Conservation (phyloP, 2,329 filamentous ascomycete species). For the Fusarium abutilonis region DNA sequence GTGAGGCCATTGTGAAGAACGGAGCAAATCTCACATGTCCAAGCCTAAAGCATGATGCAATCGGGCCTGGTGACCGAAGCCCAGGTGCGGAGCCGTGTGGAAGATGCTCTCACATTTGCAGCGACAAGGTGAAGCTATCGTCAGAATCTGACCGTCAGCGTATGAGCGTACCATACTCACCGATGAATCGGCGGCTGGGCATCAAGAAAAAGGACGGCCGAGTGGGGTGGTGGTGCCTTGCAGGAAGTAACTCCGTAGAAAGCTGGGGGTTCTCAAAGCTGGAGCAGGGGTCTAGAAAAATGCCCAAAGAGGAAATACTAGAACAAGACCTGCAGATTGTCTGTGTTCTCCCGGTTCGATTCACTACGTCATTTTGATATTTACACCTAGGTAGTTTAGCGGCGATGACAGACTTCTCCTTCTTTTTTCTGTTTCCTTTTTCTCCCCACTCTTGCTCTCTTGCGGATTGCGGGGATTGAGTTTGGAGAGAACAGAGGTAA, state of each 20-base stretch:
- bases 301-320: constrained; percentile 20
- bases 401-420: background rate
- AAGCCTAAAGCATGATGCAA: background rate
- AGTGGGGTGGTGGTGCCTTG: constrained; percentile 7
- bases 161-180: constrained; percentile 1
- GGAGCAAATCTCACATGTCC: background rate
- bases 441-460: background rate
- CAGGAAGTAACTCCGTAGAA: constrained; percentile 2
- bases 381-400: background rate
- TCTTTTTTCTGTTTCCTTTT: background rate
- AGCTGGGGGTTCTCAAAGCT: background rate
- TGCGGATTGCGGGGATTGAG: constrained; percentile 6
- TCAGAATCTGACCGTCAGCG: background rate
- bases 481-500: background rate
- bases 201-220: background rate
- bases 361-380: constrained; percentile 25
- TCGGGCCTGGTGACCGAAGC: background rate
- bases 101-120: background rate
- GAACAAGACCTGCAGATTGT: constrained; percentile 17
- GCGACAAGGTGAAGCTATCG: constrained; percentile 13
- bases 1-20: constrained; percentile 2
- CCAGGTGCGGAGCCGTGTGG: background rate
- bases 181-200: constrained; percentile 12
- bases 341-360: background rate
- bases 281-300: constrained; percentile 4